Conservation (phyloP, 2,329 filamentous ascomycete genomes). For the Botrytis squamosa region DNA sequence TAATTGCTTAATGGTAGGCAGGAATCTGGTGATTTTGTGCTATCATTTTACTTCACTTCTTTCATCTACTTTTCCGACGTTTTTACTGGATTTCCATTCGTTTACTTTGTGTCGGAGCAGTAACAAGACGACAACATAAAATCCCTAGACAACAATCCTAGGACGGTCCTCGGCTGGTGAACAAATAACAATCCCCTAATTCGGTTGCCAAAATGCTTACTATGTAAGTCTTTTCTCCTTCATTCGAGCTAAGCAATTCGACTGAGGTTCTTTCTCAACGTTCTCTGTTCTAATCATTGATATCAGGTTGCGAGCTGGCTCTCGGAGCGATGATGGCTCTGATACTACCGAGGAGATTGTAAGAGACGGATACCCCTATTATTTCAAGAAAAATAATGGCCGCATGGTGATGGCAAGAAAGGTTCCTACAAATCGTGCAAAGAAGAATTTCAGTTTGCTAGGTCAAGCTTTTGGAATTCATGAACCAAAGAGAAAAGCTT, state of each 20-base stretch:
- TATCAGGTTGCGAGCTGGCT: background rate
- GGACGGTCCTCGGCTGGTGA: background rate
- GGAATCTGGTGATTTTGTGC: background rate
- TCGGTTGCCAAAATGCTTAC: slow-evolving; percentile 25
- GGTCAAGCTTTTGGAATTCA: slow-evolving; percentile 10
- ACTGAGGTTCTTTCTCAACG: background rate
- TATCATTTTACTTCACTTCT: background rate
- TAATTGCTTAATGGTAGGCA: slow-evolving; percentile 1
- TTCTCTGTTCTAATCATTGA: background rate
- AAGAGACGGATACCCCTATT: slow-evolving; percentile 9
- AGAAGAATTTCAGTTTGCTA: slow-evolving; percentile 8
- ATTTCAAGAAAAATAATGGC: slow-evolving; percentile 1
- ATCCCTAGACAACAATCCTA: background rate
- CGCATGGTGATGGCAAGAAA: background rate
- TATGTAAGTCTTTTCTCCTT: slow-evolving; percentile 23
- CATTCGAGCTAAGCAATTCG: background rate
- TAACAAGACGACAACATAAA: background rate
- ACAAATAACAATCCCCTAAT: background rate
- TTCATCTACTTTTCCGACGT: background rate
- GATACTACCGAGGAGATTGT: slow-evolving; percentile 10
- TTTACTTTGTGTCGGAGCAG: background rate
- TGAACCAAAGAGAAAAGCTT: background rate
- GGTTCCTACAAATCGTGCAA: background rate
- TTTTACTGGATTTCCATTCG: background rate
- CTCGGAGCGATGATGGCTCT: background rate